Evolutionary conservation across 1,284 basidiomycete genomes (phyloP).

Genomic region (Trametes hirsuta): DNA sequence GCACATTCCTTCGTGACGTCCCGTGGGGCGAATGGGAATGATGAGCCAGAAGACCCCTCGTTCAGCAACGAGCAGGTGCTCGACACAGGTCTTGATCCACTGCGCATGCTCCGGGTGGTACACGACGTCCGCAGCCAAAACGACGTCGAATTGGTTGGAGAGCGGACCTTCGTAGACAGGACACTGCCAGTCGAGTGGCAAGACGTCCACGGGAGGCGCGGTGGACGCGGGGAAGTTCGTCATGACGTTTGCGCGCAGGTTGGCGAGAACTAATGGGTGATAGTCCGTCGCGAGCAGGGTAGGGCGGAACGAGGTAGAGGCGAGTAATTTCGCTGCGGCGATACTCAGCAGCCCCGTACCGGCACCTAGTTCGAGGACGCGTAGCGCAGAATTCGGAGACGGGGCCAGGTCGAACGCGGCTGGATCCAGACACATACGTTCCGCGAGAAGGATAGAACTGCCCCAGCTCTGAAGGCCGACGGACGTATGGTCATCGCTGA

Average conservation of each 20-base stretch:
- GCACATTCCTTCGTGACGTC: constrained; percentile 66
- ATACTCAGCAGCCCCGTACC: constrained; percentile 87
- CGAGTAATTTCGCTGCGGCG: constrained; percentile 62
- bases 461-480: constrained; percentile 93
- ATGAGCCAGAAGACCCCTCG: constrained; percentile 71
- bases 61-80: constrained; percentile 44
- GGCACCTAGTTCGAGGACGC: constrained; percentile 84
- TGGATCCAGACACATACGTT: constrained; percentile 67
- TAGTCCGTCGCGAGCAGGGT: constrained; percentile 79
- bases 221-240: constrained; percentile 52
- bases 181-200: constrained; percentile 71
- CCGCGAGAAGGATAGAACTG: constrained; percentile 76
- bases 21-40: constrained; percentile 67
- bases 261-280: constrained; percentile 75
- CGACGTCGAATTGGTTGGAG: constrained; percentile 45
- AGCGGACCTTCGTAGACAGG: constrained; percentile 20
- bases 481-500: constrained; percentile 72
- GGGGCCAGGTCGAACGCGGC: constrained; percentile 44
- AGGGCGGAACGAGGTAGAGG: constrained; percentile 11
- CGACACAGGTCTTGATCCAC: constrained; percentile 67
- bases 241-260: constrained; percentile 66
- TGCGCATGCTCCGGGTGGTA: constrained; percentile 69
- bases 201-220: constrained; percentile 42
- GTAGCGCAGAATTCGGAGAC: constrained; percentile 24
- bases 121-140: constrained; percentile 73